Conservation (phyloP, 2,329 filamentous ascomycete species). For the Xylariaceae sp. region DNA sequence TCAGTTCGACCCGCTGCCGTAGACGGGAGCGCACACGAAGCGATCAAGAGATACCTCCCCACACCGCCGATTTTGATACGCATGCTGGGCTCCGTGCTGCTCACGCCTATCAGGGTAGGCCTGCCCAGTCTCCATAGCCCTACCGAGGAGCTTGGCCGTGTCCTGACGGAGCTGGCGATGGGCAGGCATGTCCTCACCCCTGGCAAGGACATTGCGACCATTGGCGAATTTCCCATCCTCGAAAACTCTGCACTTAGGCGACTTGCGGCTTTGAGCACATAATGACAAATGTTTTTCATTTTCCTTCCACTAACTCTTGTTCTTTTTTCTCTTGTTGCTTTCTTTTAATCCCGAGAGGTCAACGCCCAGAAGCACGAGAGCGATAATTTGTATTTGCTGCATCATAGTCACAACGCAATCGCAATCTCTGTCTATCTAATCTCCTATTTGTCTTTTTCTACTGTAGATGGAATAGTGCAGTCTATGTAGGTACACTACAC, state of each 20-base stretch:
- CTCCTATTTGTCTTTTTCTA: no score
- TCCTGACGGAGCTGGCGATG: constrained; percentile 42
- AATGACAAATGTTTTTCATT: no score
- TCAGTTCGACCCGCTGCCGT: constrained; percentile 56
- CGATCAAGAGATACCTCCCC: constrained; percentile 40
- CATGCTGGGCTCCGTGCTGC: constrained; percentile 17
- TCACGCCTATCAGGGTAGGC: constrained; percentile 20
- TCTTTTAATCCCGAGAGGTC: no score
- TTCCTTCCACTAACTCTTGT: no score
- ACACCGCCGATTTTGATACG: constrained; percentile 18
- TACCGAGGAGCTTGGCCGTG: constrained; percentile 39
- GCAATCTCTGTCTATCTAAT: no score
- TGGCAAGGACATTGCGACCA: constrained; percentile 22
- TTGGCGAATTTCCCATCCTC: constrained; percentile 28
- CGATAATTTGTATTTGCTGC: no score
- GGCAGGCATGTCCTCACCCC: constrained; percentile 30
- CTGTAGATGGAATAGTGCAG: no score
- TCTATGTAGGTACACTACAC: no score
- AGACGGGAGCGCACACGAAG: constrained; percentile 41
- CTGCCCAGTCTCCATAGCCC: constrained; percentile 32
- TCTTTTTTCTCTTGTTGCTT: background rate
- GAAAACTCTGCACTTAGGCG: constrained; percentile 28
- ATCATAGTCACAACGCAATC: no score
- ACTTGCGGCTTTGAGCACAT: constrained; percentile 16
- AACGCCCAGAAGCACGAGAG: no score